Conservation (phyloP, 129 eudicot genomes). For the Daucus carota region DNA sequence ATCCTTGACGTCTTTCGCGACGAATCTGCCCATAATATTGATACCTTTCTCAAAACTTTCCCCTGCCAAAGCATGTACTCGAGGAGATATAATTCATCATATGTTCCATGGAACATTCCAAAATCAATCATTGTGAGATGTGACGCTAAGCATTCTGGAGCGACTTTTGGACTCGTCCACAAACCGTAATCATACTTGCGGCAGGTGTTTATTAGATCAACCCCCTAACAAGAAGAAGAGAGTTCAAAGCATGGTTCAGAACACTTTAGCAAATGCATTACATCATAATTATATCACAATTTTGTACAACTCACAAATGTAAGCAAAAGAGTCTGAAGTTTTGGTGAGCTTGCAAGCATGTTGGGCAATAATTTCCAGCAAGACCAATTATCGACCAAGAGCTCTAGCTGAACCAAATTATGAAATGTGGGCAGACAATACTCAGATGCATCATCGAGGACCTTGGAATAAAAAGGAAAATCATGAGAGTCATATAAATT, state of each 20-base stretch:
- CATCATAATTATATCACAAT: background rate
- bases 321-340: background rate
- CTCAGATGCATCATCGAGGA: background rate
- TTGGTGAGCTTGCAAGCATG: background rate
- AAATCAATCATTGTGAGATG: background rate
- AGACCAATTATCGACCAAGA: background rate
- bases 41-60: background rate
- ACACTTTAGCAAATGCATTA: background rate
- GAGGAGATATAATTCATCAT: background rate
- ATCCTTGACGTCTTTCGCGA: background rate
- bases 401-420: background rate
- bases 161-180: background rate
- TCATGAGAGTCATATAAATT: background rate
- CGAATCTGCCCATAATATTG: background rate
- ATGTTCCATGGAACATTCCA: background rate
- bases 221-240: background rate
- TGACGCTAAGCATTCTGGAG: background rate
- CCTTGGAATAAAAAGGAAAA: background rate
- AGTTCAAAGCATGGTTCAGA: background rate
- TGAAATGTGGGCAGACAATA: background rate
- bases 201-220: background rate
- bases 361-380: background rate
- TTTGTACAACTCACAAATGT: background rate
- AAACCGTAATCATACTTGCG: background rate
- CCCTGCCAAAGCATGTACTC: background rate